phyloP scores from a whole-genome alignment of 116 monocot genomes.

The Zostera marina region DNA sequence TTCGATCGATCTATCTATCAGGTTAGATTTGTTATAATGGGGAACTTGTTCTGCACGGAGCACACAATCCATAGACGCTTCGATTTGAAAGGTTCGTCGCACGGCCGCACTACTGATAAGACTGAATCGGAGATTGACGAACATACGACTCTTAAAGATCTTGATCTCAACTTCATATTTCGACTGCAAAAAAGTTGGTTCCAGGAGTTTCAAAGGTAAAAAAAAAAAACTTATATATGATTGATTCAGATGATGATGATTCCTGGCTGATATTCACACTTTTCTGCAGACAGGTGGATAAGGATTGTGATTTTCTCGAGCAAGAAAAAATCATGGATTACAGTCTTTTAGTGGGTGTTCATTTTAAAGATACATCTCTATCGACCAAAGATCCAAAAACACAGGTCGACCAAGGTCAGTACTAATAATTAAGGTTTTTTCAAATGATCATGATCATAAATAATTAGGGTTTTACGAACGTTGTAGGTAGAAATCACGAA shows the following conservation, averaged over 20 bases:
- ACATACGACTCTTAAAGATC: slow-evolving; percentile 78
- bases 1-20: no score
- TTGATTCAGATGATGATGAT: no score
- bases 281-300: slow-evolving; percentile 52
- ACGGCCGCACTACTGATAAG: slow-evolving; percentile 76
- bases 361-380: slow-evolving; percentile 34
- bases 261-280: no score
- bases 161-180: slow-evolving; percentile 93
- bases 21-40: slow-evolving; percentile 99
- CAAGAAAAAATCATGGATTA: slow-evolving; percentile 96
- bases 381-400: slow-evolving; percentile 18
- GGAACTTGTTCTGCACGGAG: slow-evolving; percentile 83
- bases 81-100: slow-evolving; percentile 91
- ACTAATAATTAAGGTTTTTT: no score
- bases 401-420: neutral
- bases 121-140: slow-evolving; percentile 70
- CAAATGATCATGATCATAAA: no score
- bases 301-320: slow-evolving; percentile 78
- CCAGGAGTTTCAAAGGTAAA: slow-evolving; percentile 70
- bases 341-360: slow-evolving; percentile 79
- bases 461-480: no score
- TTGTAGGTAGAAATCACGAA: slow-evolving; percentile 11
- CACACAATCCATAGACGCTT: slow-evolving; percentile 77
- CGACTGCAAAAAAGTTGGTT: slow-evolving; percentile 69
- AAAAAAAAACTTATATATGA: slow-evolving; percentile 35